Evolutionary conservation across 352 stramenopile species (phyloP), one percentile per base, ranked within the genome.

Genomic region (Phytophthora sansomeana): DNA sequence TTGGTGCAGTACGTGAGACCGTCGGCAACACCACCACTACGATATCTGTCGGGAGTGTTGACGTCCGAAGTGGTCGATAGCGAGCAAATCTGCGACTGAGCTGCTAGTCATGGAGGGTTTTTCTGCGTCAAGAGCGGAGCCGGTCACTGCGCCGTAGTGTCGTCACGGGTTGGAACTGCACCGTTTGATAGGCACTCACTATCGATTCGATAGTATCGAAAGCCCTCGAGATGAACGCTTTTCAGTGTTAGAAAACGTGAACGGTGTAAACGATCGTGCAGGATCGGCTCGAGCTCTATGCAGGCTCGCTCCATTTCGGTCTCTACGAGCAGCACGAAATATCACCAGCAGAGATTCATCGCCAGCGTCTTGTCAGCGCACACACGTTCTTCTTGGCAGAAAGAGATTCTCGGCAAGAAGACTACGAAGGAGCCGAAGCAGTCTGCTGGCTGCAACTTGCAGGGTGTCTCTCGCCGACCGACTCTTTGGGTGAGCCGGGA

Each of bases 101-200:
- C 17, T 33, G 50, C 8, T n/a, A 17, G 21, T 53, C 55, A 44
- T 49, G 47, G 21, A 48, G 17, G 6, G 16, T 24, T 24, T 54
- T 70, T 70, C 55, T 66, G 47, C 29, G 47, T 70, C 63, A 71
- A 62, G 48, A 67, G 35, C 42, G 56, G 42, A 43, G 55, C 55
- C 28, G 42, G 49, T 72, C 57, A 57, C 63, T 30, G 33, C 62
- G 32, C 56, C 8, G 57, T 66, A 36, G 33, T 44, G 62, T 64
- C 39, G 59, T 62, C 33, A 39, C 19, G 21, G 17, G 24, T 4
- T 16, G 32, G 9, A 43, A 14, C 17, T 13, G 33, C 33, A 21
- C 17, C 10, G 21, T 35, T 42, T 41, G 35, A 41, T 41, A 17
- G 35, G 33, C 16, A 16, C 36, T 42, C 36, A 55, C 56, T 63